Conservation (phyloP, 345 rosid genomes). For the Eucalyptus cloeziana region DNA sequence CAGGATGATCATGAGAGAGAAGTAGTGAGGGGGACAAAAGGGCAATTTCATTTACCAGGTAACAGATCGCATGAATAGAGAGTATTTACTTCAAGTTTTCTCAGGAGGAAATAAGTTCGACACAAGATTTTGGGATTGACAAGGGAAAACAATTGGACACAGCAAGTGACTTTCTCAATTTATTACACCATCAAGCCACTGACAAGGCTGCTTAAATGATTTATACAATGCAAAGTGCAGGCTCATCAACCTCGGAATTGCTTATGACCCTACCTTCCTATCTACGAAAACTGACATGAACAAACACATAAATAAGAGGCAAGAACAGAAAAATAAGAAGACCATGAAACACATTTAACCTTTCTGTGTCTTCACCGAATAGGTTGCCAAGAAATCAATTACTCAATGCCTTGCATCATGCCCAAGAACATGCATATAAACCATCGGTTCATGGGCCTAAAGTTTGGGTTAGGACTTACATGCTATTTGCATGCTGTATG, state of each 20-base stretch:
- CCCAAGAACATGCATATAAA: background rate
- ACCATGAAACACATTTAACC: background rate
- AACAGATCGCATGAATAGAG: background rate
- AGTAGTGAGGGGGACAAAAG: background rate
- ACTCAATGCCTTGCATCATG: background rate
- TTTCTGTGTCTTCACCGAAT: background rate
- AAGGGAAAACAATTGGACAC: background rate
- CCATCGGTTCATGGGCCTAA: background rate
- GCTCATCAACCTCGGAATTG: background rate
- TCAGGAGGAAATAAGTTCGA: background rate
- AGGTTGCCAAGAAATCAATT: background rate
- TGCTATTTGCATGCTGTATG: constrained; percentile 48
- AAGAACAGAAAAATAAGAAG: background rate
- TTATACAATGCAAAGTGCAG: background rate
- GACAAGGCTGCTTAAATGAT: background rate
- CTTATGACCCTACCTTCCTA: background rate
- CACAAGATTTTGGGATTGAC: background rate
- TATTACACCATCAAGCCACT: background rate
- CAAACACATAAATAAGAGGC: background rate
- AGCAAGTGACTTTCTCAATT: background rate
- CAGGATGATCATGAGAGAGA: background rate
- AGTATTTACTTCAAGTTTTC: background rate
- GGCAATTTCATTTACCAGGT: background rate
- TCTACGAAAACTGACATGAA: background rate
- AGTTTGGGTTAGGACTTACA: constrained; percentile 16